A percentile compares a stretch with the other conserved stretches of the same genome.
Conservation (phyloP, 2,329 filamentous ascomycete species). For the Ophiostoma sp. region DNA sequence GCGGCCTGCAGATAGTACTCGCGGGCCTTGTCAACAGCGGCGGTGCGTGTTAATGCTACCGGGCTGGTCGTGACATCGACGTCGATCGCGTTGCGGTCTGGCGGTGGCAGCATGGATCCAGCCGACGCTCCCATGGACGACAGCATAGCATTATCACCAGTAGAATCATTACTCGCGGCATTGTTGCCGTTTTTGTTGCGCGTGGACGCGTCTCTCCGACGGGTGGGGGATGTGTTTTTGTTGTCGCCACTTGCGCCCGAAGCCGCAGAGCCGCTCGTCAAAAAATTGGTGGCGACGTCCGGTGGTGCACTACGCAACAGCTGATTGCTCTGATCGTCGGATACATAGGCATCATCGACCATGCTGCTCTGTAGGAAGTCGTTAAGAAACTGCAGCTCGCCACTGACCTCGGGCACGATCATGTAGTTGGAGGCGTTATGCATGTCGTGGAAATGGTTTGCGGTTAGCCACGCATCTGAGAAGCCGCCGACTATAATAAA, state of each 20-base stretch:
- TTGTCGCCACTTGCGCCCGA: constrained; percentile 33
- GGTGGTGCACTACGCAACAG: constrained; percentile 40
- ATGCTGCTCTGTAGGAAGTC: constrained; percentile 92
- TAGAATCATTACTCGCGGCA: neutral
- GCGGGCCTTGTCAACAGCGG: constrained; percentile 61
- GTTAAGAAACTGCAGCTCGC: constrained; percentile 94
- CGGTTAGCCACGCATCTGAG: constrained; percentile 72
- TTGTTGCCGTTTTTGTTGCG: neutral
- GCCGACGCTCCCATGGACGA: neutral
- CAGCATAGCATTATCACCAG: constrained; percentile 34
- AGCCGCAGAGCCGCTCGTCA: constrained; percentile 41
- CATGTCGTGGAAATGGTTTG: constrained; percentile 87
- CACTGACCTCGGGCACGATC: constrained; percentile 86
- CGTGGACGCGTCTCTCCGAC: neutral
- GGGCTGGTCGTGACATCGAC: neutral
- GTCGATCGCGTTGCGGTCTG: constrained; percentile 2
- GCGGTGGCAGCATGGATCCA: constrained; percentile 56
- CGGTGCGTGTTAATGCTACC: neutral
- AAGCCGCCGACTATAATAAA: constrained; percentile 62
- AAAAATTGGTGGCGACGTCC: constrained; percentile 47
- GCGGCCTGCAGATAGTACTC: constrained; percentile 98
- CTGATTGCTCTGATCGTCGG: constrained; percentile 55
- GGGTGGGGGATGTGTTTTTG: constrained; percentile 17
- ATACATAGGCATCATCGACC: constrained; percentile 72
- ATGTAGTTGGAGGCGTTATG: constrained; percentile 91